Percentiles rank a stretch among this genome's conserved stretches.
phyloP scores from a whole-genome alignment of 2,329 filamentous ascomycete species.

The Periconia digitata region DNA sequence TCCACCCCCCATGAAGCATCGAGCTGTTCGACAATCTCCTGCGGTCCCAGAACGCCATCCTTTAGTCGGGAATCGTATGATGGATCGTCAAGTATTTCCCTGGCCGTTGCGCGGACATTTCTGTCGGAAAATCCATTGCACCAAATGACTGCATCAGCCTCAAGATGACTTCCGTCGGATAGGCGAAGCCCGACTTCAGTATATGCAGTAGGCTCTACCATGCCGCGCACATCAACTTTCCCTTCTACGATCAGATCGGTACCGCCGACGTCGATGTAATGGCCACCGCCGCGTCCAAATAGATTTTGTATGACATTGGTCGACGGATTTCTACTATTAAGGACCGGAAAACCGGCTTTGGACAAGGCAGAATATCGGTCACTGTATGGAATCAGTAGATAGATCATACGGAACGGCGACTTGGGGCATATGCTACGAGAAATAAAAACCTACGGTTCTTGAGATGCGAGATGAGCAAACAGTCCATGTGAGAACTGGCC shows the following conservation, averaged over 20 bases:
- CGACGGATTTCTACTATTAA: conserved; percentile 31
- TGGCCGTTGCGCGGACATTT: conserved; percentile 16
- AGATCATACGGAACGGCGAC: too few relatives aligned
- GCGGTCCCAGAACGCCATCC: conserved; percentile 15
- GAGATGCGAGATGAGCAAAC: conserved; percentile 3
- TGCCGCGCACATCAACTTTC: conserved; percentile 22
- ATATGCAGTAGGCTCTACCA: conserved; percentile 35
- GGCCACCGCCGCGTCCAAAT: conserved; percentile 44
- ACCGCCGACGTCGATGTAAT: conserved; percentile 46
- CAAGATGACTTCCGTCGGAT: conserved; percentile 37
- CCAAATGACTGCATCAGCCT: conserved; percentile 46
- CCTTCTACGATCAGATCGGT: conserved; percentile 36
- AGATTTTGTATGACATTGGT: conserved; percentile 27
- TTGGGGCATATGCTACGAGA: not conserved
- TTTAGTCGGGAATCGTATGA: not conserved
- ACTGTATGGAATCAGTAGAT: not conserved
- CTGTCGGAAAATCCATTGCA: conserved; percentile 45
- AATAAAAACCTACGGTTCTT: conserved; percentile 2
- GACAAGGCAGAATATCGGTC: conserved; percentile 39
- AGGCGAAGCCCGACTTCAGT: conserved; percentile 36
- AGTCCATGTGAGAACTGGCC: conserved; percentile 3
- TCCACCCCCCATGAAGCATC: conserved; percentile 49
- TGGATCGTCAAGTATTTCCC: conserved; percentile 11
- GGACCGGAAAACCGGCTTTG: conserved; percentile 41
- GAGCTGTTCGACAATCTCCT: conserved; percentile 30